Percentiles rank a stretch among this genome's conserved stretches.
These are phyloP conservation scores for Echinochloa phyllopogon DNA, from an alignment of 176 grass and related monocot genomes.

Conservation along the genomic window DNA sequence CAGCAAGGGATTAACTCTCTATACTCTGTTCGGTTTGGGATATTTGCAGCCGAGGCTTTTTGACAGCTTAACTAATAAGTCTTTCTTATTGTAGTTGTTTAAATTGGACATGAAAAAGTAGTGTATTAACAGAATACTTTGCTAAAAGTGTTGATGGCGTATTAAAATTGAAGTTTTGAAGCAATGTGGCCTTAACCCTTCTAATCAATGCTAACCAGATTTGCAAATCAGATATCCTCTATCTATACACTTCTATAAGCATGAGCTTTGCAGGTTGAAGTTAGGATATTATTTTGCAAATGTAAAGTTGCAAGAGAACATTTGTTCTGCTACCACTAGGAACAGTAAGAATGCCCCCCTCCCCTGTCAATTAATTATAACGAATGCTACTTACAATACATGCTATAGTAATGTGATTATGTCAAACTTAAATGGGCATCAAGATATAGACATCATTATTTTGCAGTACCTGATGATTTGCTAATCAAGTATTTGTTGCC, in stretches of 20 bases:
- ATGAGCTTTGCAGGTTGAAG: conserved; percentile 3
- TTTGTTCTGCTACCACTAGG: background rate
- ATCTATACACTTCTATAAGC: background rate
- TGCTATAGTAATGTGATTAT: background rate
- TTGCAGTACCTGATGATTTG: conserved; percentile 36
- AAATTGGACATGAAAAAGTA: background rate
- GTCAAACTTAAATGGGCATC: background rate
- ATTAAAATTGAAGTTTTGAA: background rate
- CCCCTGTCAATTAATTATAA: background rate
- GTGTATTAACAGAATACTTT: background rate
- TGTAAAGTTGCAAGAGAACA: background rate
- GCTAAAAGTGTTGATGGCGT: background rate
- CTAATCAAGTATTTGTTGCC: conserved; percentile 9
- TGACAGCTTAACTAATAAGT: background rate
- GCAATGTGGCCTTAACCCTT: background rate
- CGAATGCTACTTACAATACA: conserved; percentile 13
- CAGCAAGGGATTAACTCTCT: background rate
- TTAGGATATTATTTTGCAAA: background rate
- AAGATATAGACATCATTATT: background rate
- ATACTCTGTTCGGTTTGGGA: too few relatives aligned
- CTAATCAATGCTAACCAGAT: background rate
- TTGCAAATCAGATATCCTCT: background rate
- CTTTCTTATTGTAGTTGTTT: background rate
- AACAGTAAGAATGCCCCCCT: background rate
- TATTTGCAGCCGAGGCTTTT: background rate